A percentile compares a stretch with the other conserved stretches of the same genome.
Conservation (phyloP, 345 rosid species). For the Nasturtium officinale region DNA sequence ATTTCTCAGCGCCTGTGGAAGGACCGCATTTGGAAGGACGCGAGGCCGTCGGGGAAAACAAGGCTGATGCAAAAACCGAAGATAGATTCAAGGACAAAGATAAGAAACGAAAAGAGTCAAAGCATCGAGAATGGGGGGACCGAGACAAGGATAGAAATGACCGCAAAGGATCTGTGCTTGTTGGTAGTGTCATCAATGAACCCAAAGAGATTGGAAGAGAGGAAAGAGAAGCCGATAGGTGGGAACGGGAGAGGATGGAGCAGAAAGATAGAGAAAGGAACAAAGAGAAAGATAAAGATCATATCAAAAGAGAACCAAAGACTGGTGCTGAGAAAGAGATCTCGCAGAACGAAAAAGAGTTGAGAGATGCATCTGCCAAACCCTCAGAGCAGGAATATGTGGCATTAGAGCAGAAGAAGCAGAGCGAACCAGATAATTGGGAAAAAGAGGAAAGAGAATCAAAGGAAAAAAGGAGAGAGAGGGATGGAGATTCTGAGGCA, state of each 20-base stretch:
- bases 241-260: slow-evolving; percentile 90
- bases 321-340: slow-evolving; percentile 69
- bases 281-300: slow-evolving; percentile 80
- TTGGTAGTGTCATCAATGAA: slow-evolving; percentile 58
- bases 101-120: slow-evolving; percentile 81
- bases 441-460: slow-evolving; percentile 74
- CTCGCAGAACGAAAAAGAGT: slow-evolving; percentile 61
- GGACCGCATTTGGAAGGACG: slow-evolving; percentile 59
- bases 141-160: slow-evolving; percentile 90
- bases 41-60: slow-evolving; percentile 89
- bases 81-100: slow-evolving; percentile 92
- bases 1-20: slow-evolving; percentile 57
- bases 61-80: slow-evolving; percentile 74
- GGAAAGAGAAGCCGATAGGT: slow-evolving; percentile 82
- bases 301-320: slow-evolving; percentile 67
- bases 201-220: slow-evolving; percentile 69
- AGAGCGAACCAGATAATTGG: slow-evolving; percentile 68
- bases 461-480: slow-evolving; percentile 84
- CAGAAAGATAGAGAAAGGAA: slow-evolving; percentile 78
- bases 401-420: slow-evolving; percentile 67
- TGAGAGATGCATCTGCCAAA: slow-evolving; percentile 67
- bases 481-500: slow-evolving; percentile 74
- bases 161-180: slow-evolving; percentile 60
- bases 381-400: slow-evolving; percentile 61
- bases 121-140: slow-evolving; percentile 87